These are phyloP conservation scores for Primulina huaijiensis DNA, from an alignment of 257 asterid species.

Conservation along the genomic window DNA sequence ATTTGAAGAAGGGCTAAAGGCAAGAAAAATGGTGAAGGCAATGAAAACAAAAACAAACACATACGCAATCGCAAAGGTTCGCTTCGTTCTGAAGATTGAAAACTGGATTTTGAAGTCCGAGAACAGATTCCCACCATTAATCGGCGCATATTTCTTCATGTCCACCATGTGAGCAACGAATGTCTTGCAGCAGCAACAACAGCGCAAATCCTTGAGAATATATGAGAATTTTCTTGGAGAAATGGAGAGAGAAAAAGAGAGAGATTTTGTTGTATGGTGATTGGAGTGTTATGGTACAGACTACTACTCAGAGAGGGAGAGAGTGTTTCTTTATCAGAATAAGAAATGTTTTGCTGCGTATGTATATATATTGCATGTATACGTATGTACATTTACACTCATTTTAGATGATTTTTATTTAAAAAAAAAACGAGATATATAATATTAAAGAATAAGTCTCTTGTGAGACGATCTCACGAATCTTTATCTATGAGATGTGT, in stretches of 20 bases:
- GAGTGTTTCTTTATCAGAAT: background rate
- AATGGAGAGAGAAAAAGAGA: slow-evolving; percentile 17
- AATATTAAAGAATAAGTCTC: too few species aligned
- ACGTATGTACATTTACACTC: background rate
- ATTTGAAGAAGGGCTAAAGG: slow-evolving; percentile 67
- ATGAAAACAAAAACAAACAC: slow-evolving; percentile 52
- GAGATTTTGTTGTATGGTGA: background rate
- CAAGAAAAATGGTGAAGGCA: slow-evolving; percentile 66
- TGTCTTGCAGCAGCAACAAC: background rate
- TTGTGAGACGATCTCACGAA: too few species aligned
- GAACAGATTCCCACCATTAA: slow-evolving; percentile 46
- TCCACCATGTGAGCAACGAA: slow-evolving; percentile 48
- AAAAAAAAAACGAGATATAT: too few species aligned
- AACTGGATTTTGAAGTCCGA: slow-evolving; percentile 61
- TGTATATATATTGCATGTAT: background rate
- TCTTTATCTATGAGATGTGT: too few species aligned
- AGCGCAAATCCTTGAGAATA: slow-evolving; percentile 10
- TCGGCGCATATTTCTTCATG: slow-evolving; percentile 52
- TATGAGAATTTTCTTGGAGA: background rate
- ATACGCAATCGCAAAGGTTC: slow-evolving; percentile 45
- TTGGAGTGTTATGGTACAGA: background rate
- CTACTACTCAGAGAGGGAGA: background rate
- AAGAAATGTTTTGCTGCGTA: background rate
- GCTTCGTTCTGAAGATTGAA: slow-evolving; percentile 37
- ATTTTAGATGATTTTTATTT: background rate